Evolutionary conservation across 352 stramenopile species (phyloP).

Genomic region (Phytophthora citrophthora): DNA sequence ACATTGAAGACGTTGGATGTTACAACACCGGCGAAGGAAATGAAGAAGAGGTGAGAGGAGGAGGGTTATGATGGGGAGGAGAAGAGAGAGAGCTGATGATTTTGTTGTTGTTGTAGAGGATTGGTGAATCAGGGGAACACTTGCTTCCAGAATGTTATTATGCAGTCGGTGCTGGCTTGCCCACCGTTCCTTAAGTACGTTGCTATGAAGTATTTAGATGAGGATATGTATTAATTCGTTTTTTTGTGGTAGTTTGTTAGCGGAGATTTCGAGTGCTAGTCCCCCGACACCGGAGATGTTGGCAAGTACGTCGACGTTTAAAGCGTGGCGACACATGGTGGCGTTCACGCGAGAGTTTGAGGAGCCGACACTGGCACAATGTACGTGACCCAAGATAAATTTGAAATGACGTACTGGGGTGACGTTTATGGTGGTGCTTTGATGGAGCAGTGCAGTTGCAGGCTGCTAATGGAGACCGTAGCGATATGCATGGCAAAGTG

Average conservation of each 20-base stretch:
- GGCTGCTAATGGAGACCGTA: slow-evolving; percentile 25
- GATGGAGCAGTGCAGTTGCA: slow-evolving; percentile 33
- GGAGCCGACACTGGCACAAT: slow-evolving; percentile 70
- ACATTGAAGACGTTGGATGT: slow-evolving; percentile 64
- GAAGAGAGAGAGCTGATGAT: slow-evolving; percentile 1
- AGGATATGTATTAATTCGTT: background rate
- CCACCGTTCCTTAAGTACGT: slow-evolving; percentile 83
- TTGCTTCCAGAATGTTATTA: slow-evolving; percentile 90
- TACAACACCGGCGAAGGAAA: slow-evolving; percentile 69
- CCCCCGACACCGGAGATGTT: slow-evolving; percentile 56
- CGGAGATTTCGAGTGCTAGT: slow-evolving; percentile 62
- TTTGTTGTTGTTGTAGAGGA: slow-evolving; percentile 41
- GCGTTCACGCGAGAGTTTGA: slow-evolving; percentile 85
- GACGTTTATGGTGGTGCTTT: slow-evolving; percentile 5
- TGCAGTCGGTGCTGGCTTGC: slow-evolving; percentile 83
- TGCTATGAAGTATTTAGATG: background rate
- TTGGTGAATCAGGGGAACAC: slow-evolving; percentile 89
- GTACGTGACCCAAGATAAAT: slow-evolving; percentile 37
- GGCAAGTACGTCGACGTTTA: slow-evolving; percentile 54
- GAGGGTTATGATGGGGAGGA: background rate
- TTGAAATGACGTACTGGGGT: background rate
- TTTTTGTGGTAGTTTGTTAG: slow-evolving; percentile 54
- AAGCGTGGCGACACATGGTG: slow-evolving; percentile 81
- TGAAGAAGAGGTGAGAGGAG: slow-evolving; percentile 74
- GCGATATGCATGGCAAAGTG: slow-evolving; percentile 52